Base-by-base conservation (phyloP, 495 filamentous ascomycete species). In the Neurospora sp. region DNA sequence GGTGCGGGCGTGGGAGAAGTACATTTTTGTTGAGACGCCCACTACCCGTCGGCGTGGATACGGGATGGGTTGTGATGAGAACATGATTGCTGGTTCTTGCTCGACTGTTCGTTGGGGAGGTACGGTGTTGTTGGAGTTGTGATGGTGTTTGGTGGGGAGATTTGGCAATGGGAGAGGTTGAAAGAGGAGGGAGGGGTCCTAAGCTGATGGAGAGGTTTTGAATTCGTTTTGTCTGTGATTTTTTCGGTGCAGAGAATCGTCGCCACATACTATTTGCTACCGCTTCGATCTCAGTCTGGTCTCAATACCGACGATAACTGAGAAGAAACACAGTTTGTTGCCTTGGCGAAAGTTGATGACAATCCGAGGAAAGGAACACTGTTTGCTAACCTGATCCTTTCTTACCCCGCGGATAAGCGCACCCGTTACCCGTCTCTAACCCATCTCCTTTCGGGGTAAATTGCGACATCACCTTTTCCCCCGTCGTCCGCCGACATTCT, bases 1-100 rank as follows among this genome's bases (percentile, higher is more conserved):
- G 16, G 93, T 94, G 71, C 83, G 83, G 22, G 86, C 80, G 27
- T 89, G 86, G 81, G 88, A 87, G 81, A 94, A 94, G 85, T 95
- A 95, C 89, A 94, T 92, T 78, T 96, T 95, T 31, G 92, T 87
- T 70, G 89, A 92, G 79, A 94, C 89, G 78, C 92, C 91, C 69
- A 96, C 86, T 70, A 94, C 85, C 72, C 88, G 91, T 73, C 88
- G 84, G n/a, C 86, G 87, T 0, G 2, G 20, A 82, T 16, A 81
- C 72, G 65, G 86, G 82, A 59, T 84, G 81, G n/a, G 82, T 68
- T 12, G 74, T 65, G 38, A 77, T 65, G 80, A 73, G 73, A 44
- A 18, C 69, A 71, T 73, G 4, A 44, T 14, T 37, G 2, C 12
- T 12, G 65, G 1, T 42, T 22, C 10, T 48, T 61, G 16, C 39